These are phyloP conservation scores for Penicillium odoratum DNA, from an alignment of 495 filamentous ascomycete species.

Conservation along the genomic window DNA sequence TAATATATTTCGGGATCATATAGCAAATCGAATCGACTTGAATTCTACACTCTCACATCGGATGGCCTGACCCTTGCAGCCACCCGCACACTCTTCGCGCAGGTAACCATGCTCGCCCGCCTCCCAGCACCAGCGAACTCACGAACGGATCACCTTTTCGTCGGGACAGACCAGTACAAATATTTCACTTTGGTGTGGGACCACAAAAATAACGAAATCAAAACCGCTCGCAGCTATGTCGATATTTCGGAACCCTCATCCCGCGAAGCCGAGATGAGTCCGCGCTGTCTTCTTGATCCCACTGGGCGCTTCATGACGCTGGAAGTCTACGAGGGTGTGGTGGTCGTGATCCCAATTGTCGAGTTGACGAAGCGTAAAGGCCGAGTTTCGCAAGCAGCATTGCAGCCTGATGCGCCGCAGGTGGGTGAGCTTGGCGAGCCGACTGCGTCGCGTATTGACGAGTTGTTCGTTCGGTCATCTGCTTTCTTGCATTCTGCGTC, in stretches of 20 bases:
- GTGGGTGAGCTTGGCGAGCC: slow-evolving; percentile 65
- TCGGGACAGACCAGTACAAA: slow-evolving; percentile 84
- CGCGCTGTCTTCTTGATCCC: slow-evolving; percentile 81
- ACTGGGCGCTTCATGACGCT: slow-evolving; percentile 77
- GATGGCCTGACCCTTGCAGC: slow-evolving; percentile 62
- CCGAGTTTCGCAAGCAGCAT: slow-evolving; percentile 23
- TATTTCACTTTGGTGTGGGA: slow-evolving; percentile 93
- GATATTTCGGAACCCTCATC: slow-evolving; percentile 78
- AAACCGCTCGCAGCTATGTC: slow-evolving; percentile 67
- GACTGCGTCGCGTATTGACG: slow-evolving; percentile 73
- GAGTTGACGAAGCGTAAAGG: slow-evolving; percentile 57
- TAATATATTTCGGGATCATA: slow-evolving; percentile 4
- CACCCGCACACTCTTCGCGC: slow-evolving; percentile 73
- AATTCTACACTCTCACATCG: slow-evolving; percentile 68
- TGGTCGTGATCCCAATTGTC: slow-evolving; percentile 72
- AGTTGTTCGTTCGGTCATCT: slow-evolving; percentile 81
- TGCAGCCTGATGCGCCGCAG: slow-evolving; percentile 37
- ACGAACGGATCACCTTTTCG: slow-evolving; percentile 81
- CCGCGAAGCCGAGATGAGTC: slow-evolving; percentile 71
- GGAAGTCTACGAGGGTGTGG: slow-evolving; percentile 84
- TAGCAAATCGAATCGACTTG: slow-evolving; percentile 89
- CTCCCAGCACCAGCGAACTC: slow-evolving; percentile 69
- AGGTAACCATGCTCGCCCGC: slow-evolving; percentile 80
- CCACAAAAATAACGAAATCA: slow-evolving; percentile 54
- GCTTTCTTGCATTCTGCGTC: slow-evolving; percentile 74